Conservation (phyloP, 2,329 filamentous ascomycete species). For the Trichoderma sp. region DNA sequence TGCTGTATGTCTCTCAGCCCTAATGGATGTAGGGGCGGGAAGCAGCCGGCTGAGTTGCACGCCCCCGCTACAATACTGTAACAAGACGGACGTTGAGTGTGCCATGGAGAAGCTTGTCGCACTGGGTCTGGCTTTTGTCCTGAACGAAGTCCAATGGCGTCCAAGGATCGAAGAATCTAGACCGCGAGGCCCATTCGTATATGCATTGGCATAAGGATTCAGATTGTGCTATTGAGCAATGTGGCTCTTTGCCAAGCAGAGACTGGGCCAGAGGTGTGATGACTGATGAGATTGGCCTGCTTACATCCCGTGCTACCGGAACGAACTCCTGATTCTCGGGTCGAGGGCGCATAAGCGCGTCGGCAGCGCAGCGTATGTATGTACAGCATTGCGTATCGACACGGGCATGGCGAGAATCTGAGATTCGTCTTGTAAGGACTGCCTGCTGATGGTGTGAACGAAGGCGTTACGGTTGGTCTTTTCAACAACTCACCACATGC, state of each 20-base stretch:
- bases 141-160: background rate
- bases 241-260: background rate
- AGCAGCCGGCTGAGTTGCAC: slow-evolving; percentile 21
- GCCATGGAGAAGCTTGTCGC: background rate
- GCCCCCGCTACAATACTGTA: background rate
- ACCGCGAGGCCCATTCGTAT: background rate
- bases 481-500: background rate
- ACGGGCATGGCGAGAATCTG: background rate
- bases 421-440: background rate
- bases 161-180: background rate
- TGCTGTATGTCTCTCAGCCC: slow-evolving; percentile 10
- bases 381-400: too few species aligned
- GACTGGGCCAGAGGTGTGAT: background rate
- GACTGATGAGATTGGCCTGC: background rate
- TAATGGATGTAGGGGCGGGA: slow-evolving; percentile 11
- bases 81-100: background rate
- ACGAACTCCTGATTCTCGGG: background rate
- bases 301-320: background rate
- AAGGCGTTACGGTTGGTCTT: background rate
- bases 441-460: background rate
- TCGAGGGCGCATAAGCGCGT: background rate
- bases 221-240: background rate
- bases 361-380: background rate
- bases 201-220: background rate
- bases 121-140: background rate